These are phyloP conservation scores for Boletus rubescentipes DNA, from an alignment of 768 basidiomycete species.

Conservation along the genomic window DNA sequence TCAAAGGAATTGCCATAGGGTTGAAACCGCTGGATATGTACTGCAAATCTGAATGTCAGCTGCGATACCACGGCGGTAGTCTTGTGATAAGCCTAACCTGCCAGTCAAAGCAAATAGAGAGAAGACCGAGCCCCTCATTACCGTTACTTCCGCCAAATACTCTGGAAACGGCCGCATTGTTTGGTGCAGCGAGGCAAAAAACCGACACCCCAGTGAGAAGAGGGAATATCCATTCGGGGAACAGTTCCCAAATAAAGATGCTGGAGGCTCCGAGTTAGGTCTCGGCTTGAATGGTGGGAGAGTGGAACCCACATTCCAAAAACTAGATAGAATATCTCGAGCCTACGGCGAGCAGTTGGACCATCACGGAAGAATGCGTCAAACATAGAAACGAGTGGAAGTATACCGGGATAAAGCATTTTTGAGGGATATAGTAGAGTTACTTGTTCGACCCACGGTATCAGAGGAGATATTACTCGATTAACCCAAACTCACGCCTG, in stretches of 20 bases:
- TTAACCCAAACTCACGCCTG: slow-evolving; percentile 34
- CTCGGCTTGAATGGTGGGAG: slow-evolving; percentile 14
- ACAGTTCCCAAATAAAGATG: slow-evolving; percentile 31
- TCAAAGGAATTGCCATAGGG: slow-evolving; percentile 53
- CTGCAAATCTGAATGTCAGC: not conserved
- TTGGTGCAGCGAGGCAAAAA: slow-evolving; percentile 54
- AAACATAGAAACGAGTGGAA: slow-evolving; percentile 23
- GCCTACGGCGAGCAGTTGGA: slow-evolving; percentile 37
- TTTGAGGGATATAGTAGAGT: slow-evolving; percentile 42
- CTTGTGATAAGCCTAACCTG: slow-evolving; percentile 38
- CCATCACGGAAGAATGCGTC: slow-evolving; percentile 42
- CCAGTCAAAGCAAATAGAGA: slow-evolving; percentile 63
- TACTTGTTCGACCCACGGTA: not conserved
- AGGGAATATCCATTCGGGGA: slow-evolving; percentile 45
- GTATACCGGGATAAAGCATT: slow-evolving; percentile 40
- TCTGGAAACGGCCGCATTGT: slow-evolving; percentile 51
- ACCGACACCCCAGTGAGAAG: slow-evolving; percentile 61
- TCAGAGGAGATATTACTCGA: not conserved
- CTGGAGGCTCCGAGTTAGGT: slow-evolving; percentile 15
- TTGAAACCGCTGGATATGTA: slow-evolving; percentile 33
- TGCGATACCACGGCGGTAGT: not conserved
- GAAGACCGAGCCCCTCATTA: slow-evolving; percentile 60
- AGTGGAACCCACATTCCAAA: slow-evolving; percentile 29
- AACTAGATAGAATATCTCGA: slow-evolving; percentile 31
- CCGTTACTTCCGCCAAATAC: slow-evolving; percentile 61